Evolutionary conservation across 208 protist species (phyloP), one percentile per base, ranked within the genome.

Genomic region (Herpetomonas muscarum): DNA sequence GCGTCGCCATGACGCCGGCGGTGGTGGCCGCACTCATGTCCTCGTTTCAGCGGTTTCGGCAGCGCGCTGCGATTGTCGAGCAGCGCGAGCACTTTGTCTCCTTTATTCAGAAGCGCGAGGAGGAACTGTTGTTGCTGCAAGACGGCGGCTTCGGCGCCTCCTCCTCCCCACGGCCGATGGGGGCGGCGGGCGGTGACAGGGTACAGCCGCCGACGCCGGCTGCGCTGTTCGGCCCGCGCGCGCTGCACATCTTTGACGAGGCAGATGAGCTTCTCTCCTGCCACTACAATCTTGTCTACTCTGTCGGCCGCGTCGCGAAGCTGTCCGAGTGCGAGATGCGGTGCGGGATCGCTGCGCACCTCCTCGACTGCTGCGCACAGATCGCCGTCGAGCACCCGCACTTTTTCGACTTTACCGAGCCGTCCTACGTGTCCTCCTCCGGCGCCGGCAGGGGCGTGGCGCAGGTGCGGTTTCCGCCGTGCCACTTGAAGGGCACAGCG

Each of bases 211-310:
- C 13, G 10, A 13, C 6, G 29, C 52, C 13, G 13, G 25, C 3
- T 13, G n/a, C 13, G 30, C 52, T 25, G 12, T 5, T 7, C 48
- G 30, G 48, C 12, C 34, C 34, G 51, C 4, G 24, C 17, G 3
- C 32, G 9, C 51, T 55, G 6, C 12, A 55, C 51, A 49, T 60
- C 26, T 49, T 50, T 9, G 54, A 60, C 28, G 54, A 60, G 30
- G 30, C 24, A 3, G 54, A 60, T 24, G 54, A 46, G 30, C 42
- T 60, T 5, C 37, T 60, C 15, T 13, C 22, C 21, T 37, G 17
- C 21, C 3, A 24, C 5, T 46, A 21, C 42, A 24, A 25, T 6
- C 21, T 60, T 3, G 19, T 60, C 42, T 60, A 60, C 54, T 5
- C 54, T 37, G 9, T 6, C 36, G 54, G 54, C 3, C 7, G 7